Evolutionary conservation across 1,139 yeast genomes (phyloP).

Genomic region (Kurtzmaniella quercitrusa): DNA sequence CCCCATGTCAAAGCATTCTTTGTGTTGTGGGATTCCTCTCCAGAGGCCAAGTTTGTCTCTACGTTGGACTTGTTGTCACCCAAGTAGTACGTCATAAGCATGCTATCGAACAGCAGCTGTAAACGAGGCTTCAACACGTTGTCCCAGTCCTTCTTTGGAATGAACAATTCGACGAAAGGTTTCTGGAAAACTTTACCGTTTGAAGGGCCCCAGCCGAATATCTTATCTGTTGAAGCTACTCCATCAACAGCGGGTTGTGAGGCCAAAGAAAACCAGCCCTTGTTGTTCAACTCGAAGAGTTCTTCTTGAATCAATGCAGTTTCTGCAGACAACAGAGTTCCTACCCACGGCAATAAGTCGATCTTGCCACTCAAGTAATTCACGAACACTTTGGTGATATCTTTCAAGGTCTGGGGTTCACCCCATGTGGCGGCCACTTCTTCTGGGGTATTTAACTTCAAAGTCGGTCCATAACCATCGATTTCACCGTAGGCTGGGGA

Average conservation of each 20-base stretch:
- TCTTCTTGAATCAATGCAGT: conserved; percentile 92
- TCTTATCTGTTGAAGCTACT: conserved; percentile 69
- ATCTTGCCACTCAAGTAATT: conserved; percentile 73
- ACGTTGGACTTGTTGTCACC: conserved; percentile 62
- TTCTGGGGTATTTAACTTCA: conserved; percentile 64
- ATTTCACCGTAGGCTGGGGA: conserved; percentile 98
- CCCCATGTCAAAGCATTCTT: conserved; percentile 97
- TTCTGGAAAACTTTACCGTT: conserved; percentile 92
- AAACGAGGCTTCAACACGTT: conserved; percentile 48
- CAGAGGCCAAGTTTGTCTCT: conserved; percentile 50
- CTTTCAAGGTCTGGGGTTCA: conserved; percentile 58
- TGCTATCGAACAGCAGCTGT: conserved; percentile 35
- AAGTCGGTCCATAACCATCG: conserved; percentile 93
- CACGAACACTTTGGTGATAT: conserved; percentile 65
- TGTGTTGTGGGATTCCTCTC: conserved; percentile 23
- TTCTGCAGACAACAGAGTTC: conserved; percentile 78
- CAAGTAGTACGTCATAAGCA: conserved; percentile 61
- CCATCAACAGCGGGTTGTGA: conserved; percentile 94
- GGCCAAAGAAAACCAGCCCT: conserved; percentile 81
- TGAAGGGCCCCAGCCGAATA: conserved; percentile 97
- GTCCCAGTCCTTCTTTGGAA: conserved; percentile 80
- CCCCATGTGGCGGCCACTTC: conserved; percentile 83
- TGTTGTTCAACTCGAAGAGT: conserved; percentile 67
- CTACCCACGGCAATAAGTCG: conserved; percentile 88
- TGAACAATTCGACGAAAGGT: conserved; percentile 80